phyloP scores from a whole-genome alignment of 2,329 filamentous ascomycete species.

The Cercospora nicotianae region DNA sequence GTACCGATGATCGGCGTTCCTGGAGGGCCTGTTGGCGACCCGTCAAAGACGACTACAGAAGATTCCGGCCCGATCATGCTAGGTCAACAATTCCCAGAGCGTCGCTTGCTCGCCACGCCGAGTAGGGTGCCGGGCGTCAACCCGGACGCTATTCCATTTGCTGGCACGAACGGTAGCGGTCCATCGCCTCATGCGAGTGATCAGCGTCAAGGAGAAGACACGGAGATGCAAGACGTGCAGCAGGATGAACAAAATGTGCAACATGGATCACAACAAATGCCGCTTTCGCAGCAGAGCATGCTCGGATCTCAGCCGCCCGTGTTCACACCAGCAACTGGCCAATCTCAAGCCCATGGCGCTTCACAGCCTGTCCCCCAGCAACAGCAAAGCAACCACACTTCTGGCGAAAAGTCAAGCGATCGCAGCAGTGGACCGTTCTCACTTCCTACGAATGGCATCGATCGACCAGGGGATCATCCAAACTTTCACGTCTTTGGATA shows the following conservation, averaged over 20 bases:
- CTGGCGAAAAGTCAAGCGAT: constrained; percentile 73
- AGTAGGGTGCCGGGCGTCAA: constrained; percentile 58
- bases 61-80: constrained; percentile 53
- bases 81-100: constrained; percentile 63
- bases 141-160: constrained; percentile 61
- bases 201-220: constrained; percentile 43
- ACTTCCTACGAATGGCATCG: constrained; percentile 67
- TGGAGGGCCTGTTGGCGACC: constrained; percentile 43
- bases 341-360: constrained; percentile 59
- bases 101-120: constrained; percentile 46
- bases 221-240: constrained; percentile 48
- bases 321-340: constrained; percentile 64
- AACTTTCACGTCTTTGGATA: constrained; percentile 57
- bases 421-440: constrained; percentile 57
- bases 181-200: constrained; percentile 44
- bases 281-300: constrained; percentile 30
- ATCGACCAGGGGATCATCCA: constrained; percentile 50
- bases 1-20: constrained; percentile 42
- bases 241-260: background rate
- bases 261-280: constrained; percentile 29
- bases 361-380: constrained; percentile 61
- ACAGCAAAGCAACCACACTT: constrained; percentile 84
- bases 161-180: constrained; percentile 39
- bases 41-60: constrained; percentile 47
- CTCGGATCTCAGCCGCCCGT: constrained; percentile 52